Base-by-base conservation (phyloP, 2,329 filamentous ascomycete genomes). In the Dendryphion nanum region DNA sequence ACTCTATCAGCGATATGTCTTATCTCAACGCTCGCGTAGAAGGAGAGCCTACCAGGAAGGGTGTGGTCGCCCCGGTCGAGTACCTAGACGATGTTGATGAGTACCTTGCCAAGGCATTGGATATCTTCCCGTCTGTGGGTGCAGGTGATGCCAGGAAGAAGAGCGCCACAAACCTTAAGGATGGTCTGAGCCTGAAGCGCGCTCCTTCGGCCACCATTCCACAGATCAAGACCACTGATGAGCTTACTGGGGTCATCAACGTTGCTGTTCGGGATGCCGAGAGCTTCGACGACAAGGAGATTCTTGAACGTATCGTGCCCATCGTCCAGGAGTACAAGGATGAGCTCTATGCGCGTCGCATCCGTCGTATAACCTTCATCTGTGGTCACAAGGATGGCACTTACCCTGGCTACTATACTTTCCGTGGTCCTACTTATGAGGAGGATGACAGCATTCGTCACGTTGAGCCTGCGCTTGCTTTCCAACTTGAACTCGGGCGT, bases 391-490 rank as follows among this genome's bases (percentile, higher is more conserved):
- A 84, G 62, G 89, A 98, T 61, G 93, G 90, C 38, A 89, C 88
- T 12, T 95, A 97, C 67, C 93, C 91, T 16, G 89, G 88, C 33
- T 97, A 98, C 79, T 97, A 87, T 77, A 98, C 93, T 30, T 98
- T 97, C 88, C 86, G 93, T 64, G 91, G 91, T 5, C 91, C 93
- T 18, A 72, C 75, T 35, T 98, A 95, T 68, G 77, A 81, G 36
- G 93, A 98, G 69, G 93, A 98, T 59, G 82, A 87, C 67, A 95
- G 86, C 67, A 97, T 98, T 61, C 91, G 93, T 73, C 91, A 98
- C 76, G 94, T 82, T 50, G 93, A 98, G 72, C 93, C 93, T 35
- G 91, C 93, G 38, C 78, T 96, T 67, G 90, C 93, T 61, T 98
- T 97, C 87, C 93, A 98, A 76, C 86, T 97, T 66, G 93, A 98